Evolutionary conservation across 495 filamentous ascomycete species (phyloP).

Genomic region (Hyaloscypha bicolor): DNA sequence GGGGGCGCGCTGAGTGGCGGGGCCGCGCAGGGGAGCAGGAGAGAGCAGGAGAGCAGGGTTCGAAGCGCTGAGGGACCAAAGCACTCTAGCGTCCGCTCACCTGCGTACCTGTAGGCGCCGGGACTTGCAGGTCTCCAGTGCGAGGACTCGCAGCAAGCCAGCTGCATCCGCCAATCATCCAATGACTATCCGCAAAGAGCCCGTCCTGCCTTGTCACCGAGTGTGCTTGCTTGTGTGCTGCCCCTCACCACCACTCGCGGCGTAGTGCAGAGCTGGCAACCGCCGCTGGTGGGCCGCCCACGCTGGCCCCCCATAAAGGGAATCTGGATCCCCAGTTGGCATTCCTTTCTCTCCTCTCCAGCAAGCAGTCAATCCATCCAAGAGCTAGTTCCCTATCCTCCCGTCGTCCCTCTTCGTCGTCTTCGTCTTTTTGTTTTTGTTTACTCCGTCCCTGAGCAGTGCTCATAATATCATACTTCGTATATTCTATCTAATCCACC

Average conservation of each 20-base stretch:
- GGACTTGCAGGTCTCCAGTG: conserved; percentile 19
- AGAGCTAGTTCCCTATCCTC: conserved; percentile 54
- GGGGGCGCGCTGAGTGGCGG: conserved; percentile 7
- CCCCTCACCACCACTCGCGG: conserved; percentile 13
- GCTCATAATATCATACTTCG: conserved; percentile 42
- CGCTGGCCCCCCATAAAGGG: conserved; percentile 31
- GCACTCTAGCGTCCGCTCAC: conserved; percentile 13
- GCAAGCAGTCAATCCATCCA: conserved; percentile 71
- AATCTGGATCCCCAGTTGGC: conserved; percentile 30
- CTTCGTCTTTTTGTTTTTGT: conserved; percentile 24
- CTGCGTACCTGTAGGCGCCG: conserved; percentile 27
- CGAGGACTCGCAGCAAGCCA: background rate
- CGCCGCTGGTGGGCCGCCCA: conserved; percentile 17
- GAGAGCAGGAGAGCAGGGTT: conserved; percentile 16
- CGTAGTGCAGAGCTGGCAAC: background rate
- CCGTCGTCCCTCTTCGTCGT: conserved; percentile 22
- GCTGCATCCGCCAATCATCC: conserved; percentile 11
- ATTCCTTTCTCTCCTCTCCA: conserved; percentile 53
- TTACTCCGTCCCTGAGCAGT: conserved; percentile 48
- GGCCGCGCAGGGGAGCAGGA: conserved; percentile 12
- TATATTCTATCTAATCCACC: conserved; percentile 35
- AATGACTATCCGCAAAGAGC: background rate
- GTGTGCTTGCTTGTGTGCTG: background rate
- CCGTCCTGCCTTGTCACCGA: background rate
- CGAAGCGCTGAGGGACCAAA: conserved; percentile 20